Evolutionary conservation across 192 early-diverging fungal species (phyloP).

Genomic region (Funneliformis mosseae): DNA sequence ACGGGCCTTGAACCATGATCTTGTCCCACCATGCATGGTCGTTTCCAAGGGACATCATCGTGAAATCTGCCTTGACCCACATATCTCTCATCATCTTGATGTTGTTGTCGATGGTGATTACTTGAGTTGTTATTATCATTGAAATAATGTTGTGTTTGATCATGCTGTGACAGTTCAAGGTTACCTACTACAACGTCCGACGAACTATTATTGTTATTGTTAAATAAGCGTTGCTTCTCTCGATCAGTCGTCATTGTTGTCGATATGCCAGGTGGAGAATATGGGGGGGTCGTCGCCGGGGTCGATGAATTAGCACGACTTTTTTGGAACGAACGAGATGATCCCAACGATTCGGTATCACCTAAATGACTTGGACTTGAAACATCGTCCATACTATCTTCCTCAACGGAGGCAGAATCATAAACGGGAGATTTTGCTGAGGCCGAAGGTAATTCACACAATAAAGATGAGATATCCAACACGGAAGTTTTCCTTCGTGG

Average conservation of each 20-base stretch:
- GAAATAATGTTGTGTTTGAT: too few species aligned
- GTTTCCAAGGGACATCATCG: neutral
- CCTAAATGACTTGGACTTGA: slow-evolving; percentile 14
- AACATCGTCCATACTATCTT: slow-evolving; percentile 14
- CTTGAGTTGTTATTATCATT: neutral
- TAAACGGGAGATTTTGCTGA: neutral
- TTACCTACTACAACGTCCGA: neutral
- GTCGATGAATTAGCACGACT: neutral
- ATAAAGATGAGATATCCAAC: slow-evolving; percentile 5
- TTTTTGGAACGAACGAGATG: neutral
- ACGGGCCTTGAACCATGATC: neutral
- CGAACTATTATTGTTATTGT: neutral
- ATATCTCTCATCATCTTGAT: neutral
- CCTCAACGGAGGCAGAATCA: neutral
- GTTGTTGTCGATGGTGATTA: neutral
- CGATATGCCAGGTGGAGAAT: neutral
- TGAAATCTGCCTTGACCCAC: neutral
- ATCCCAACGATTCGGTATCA: slow-evolving; percentile 18
- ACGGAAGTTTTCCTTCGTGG: slow-evolving; percentile 27
- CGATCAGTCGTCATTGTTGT: neutral
- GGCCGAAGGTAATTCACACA: slow-evolving; percentile 9
- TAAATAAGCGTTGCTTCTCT: neutral
- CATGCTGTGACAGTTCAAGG: neutral
- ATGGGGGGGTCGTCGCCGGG: slow-evolving; percentile 12
- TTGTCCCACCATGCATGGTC: neutral